phyloP scores from a whole-genome alignment of 129 eudicot genomes.

The Ambrosia artemisiifolia region DNA sequence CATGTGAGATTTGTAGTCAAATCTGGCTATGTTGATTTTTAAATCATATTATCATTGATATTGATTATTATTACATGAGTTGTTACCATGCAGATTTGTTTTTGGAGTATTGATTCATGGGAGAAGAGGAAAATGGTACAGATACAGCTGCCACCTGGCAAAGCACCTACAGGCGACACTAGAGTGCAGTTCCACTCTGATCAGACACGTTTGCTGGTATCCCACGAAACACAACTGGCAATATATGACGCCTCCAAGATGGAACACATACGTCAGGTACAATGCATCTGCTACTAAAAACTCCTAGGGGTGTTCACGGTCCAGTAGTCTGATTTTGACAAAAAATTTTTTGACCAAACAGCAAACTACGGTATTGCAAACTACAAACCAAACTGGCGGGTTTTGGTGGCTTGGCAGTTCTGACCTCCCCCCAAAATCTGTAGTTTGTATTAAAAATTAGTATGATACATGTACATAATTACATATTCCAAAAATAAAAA shows the following conservation, averaged over 20 bases:
- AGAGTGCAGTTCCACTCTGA: conserved; percentile 82
- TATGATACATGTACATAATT: neutral
- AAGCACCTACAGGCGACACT: conserved; percentile 65
- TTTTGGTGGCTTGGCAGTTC: too few relatives aligned
- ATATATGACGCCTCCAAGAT: conserved; percentile 75
- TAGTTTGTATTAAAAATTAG: too few relatives aligned
- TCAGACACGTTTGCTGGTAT: conserved; percentile 68
- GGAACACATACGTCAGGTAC: conserved; percentile 77
- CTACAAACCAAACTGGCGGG: too few relatives aligned
- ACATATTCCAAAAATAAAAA: too few relatives aligned
- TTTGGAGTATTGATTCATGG: conserved; percentile 94
- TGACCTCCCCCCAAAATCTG: too few relatives aligned
- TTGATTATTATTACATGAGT: neutral
- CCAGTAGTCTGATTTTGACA: too few relatives aligned
- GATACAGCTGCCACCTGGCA: conserved; percentile 83
- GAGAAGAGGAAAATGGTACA: conserved; percentile 67
- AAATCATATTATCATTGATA: neutral
- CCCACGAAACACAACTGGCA: conserved; percentile 85
- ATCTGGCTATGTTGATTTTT: neutral
- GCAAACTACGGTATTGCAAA: too few relatives aligned
- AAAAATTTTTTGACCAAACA: too few relatives aligned
- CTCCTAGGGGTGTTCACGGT: too few relatives aligned
- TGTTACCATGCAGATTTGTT: conserved; percentile 47
- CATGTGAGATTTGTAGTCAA: conserved; percentile 47
- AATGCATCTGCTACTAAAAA: neutral